phyloP scores from a whole-genome alignment of 169 alveolate species.

The Eimeria falciformis region DNA sequence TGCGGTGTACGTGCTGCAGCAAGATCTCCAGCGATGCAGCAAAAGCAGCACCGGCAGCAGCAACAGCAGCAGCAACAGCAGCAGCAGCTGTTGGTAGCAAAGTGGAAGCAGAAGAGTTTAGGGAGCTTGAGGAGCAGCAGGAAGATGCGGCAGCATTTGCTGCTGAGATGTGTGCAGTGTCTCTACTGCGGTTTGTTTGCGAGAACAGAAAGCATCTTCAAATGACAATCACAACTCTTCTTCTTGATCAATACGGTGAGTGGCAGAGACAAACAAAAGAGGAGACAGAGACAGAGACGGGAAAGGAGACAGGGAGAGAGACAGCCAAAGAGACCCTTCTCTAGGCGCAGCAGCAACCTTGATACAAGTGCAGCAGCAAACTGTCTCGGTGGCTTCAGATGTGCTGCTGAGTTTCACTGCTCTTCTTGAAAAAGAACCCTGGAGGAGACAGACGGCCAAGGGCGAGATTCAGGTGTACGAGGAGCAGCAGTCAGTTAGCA shows the following conservation, averaged over 20 bases:
- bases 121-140: not conserved
- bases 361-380: not conserved
- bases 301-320: not conserved
- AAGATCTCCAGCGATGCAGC: not conserved
- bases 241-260: slow-evolving; percentile 63
- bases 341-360: slow-evolving; percentile 2
- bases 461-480: slow-evolving; percentile 38
- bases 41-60: not conserved
- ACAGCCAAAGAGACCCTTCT: not conserved
- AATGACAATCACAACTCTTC: slow-evolving; percentile 3
- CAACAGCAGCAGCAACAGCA: not conserved
- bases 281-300: not conserved
- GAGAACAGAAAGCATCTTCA: slow-evolving; percentile 30
- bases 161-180: slow-evolving; percentile 1
- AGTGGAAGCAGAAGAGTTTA: not conserved
- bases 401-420: slow-evolving; percentile 7
- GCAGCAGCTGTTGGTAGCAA: not conserved
- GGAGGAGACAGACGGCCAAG: slow-evolving; percentile 10
- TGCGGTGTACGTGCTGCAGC: slow-evolving; percentile 3
- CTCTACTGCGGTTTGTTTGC: slow-evolving; percentile 5
- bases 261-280: not conserved
- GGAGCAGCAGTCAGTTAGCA: slow-evolving; percentile 58
- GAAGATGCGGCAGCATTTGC: not conserved
- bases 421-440: slow-evolving; percentile 48
- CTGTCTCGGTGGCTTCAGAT: not conserved